Base-by-base conservation (phyloP, 2,329 filamentous ascomycete species). In the Talaromyces pinophilus region DNA sequence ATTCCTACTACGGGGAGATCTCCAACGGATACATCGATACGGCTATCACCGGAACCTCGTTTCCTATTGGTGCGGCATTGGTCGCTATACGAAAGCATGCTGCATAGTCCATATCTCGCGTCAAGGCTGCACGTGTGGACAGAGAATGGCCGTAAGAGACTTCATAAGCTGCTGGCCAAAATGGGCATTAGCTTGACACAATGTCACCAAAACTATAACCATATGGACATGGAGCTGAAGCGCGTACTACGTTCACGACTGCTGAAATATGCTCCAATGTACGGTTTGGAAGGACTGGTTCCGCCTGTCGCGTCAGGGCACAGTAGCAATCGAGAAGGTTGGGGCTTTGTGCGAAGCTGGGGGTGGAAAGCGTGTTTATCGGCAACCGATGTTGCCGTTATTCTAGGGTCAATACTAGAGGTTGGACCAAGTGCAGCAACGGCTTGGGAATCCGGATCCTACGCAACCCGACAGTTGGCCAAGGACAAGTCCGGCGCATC, bases 171-270 rank as follows among this genome's bases (percentile, higher is more conserved):
- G 0, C 85, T 99, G 2, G 95, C 95, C 52, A 99, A 98, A 79
- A 99, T 99, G 94, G 95, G 95, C 38, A 92, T 99, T 64, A 96
- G 92, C 74, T 83, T 98, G 44, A 90, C 90, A 5, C 94, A 99
- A 80, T 97, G 93, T 80, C 93, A 92, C 73, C 95, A 98, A 78
- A 94, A 89, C 75, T 99, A 98, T 76, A 92, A 93, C 0, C 95
- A 99, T 78, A 98, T 99, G 93, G 94, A 98, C 79, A 96, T 97
- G 88, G 90, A 96, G 78, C 82, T 99, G 40, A 99, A 98, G 80
- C 89, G 92, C 5, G 92, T 92, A 35, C 81, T 98, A 35, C 88
- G 94, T 50, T 87, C 92, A 59, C 92, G 96, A 67, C 84, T 99
- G 1, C 84, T 97, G 22, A 94, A 94, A 73, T 98, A 97, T 75